These are phyloP conservation scores for Corniculantispora saksenae DNA, from an alignment of 2,329 filamentous ascomycete genomes.

Conservation along the genomic window DNA sequence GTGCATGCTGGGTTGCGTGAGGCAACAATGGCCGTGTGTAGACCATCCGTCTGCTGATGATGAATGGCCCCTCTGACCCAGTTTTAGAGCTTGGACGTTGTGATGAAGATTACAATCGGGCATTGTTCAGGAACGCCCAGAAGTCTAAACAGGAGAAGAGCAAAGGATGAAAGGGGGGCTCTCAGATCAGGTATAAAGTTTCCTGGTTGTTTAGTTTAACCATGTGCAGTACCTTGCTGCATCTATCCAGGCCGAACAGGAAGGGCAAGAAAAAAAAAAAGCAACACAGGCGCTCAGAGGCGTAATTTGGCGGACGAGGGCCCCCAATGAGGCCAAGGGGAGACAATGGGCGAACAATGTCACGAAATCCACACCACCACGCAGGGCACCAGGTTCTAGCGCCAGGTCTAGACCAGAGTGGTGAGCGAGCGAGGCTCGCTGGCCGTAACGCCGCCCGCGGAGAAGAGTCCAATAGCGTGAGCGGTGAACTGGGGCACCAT, in stretches of 20 bases:
- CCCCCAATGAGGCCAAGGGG: too few relatives aligned
- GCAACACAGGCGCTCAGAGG: too few relatives aligned
- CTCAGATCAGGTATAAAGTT: neutral
- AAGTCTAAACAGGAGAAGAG: neutral
- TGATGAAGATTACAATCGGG: neutral
- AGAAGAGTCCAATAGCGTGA: neutral
- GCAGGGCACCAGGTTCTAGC: neutral
- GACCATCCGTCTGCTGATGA: neutral
- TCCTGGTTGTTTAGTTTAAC: too few relatives aligned
- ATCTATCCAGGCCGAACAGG: too few relatives aligned
- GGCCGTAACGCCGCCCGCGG: neutral
- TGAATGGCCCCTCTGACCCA: neutral
- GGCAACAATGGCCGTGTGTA: neutral
- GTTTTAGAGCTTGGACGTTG: conserved; percentile 12
- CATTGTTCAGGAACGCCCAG: neutral
- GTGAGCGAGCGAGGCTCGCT: neutral
- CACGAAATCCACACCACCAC: neutral
- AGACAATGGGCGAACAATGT: neutral
- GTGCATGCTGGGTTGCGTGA: neutral
- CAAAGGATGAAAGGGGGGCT: too few relatives aligned
- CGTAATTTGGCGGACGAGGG: too few relatives aligned
- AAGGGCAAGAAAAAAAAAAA: too few relatives aligned
- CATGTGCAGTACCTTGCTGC: too few relatives aligned
- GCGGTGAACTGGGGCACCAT: neutral
- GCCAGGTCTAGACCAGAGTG: neutral